These are phyloP conservation scores for Solanum dulcamara DNA, from an alignment of 257 asterid species.

Conservation along the genomic window DNA sequence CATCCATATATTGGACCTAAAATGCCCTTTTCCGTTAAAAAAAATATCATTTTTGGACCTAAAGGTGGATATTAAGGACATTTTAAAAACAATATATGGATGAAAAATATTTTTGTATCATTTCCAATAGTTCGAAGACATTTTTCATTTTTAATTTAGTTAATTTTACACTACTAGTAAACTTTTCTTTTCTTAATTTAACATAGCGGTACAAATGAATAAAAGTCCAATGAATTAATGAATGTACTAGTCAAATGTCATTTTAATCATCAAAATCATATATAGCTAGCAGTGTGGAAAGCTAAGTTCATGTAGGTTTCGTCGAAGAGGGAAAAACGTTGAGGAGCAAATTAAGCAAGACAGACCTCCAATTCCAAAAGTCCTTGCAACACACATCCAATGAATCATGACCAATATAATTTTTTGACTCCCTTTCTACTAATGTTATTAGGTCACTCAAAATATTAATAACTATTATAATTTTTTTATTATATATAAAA, in stretches of 20 bases:
- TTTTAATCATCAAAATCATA: not conserved
- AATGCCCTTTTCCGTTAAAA: too few relatives aligned
- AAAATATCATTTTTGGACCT: too few relatives aligned
- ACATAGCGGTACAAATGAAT: not conserved
- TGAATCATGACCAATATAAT: not conserved
- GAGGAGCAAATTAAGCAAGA: not conserved
- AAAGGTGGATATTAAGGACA: too few relatives aligned
- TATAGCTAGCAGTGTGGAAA: not conserved
- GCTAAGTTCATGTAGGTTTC: not conserved
- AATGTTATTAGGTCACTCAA: not conserved
- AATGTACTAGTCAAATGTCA: not conserved
- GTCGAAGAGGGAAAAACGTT: not conserved
- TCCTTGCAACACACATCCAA: not conserved
- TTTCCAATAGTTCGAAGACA: too few relatives aligned
- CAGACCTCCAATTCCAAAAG: not conserved
- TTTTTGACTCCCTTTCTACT: not conserved
- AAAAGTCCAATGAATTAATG: not conserved
- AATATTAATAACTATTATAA: not conserved
- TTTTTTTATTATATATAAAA: not conserved
- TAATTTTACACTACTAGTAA: not conserved
- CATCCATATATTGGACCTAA: too few relatives aligned
- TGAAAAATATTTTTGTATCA: too few relatives aligned
- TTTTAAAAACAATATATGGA: too few relatives aligned
- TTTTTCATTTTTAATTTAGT: too few relatives aligned
- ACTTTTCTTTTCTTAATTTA: not conserved